Conservation (phyloP, 352 stramenopile genomes). For the Pythium sukuiense region DNA sequence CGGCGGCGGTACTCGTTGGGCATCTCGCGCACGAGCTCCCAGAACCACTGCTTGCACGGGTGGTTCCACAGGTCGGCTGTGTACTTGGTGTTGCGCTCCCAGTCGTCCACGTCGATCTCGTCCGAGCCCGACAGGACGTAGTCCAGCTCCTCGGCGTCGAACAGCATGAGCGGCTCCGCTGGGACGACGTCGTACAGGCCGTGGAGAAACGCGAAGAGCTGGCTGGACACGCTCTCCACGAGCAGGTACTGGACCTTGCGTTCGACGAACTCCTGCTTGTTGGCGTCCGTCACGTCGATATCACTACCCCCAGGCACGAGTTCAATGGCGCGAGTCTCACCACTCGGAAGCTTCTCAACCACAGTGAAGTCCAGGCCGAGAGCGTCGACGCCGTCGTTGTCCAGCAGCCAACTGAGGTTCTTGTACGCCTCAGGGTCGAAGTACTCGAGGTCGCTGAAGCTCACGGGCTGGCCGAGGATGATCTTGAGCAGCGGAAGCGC, state of each 20-base stretch:
- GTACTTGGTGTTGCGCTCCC: slow-evolving; percentile 87
- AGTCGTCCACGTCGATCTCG: slow-evolving; percentile 96
- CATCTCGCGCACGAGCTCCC: slow-evolving; percentile 93
- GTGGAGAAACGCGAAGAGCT: slow-evolving; percentile 73
- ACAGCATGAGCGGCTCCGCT: slow-evolving; percentile 92
- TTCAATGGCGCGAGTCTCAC: slow-evolving; percentile 42
- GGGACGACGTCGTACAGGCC: slow-evolving; percentile 97
- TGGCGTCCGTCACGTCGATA: slow-evolving; percentile 92
- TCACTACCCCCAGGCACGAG: slow-evolving; percentile 30
- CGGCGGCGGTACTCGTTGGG: slow-evolving; percentile 71
- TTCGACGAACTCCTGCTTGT: slow-evolving; percentile 93
- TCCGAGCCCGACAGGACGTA: slow-evolving; percentile 95
- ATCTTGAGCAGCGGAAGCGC: slow-evolving; percentile 93
- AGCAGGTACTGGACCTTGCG: slow-evolving; percentile 62
- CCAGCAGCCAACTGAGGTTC: slow-evolving; percentile 33
- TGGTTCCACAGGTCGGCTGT: slow-evolving; percentile 46
- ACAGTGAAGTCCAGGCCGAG: slow-evolving; percentile 62
- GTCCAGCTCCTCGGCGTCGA: slow-evolving; percentile 97
- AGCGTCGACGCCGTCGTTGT: slow-evolving; percentile 23
- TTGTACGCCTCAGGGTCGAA: slow-evolving; percentile 35
- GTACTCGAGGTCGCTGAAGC: slow-evolving; percentile 86
- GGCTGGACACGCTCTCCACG: slow-evolving; percentile 52
- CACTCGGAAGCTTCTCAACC: slow-evolving; percentile 32
- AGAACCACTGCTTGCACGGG: slow-evolving; percentile 88
- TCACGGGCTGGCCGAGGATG: slow-evolving; percentile 89